phyloP scores from a whole-genome alignment of 225 moss, liverwort and hornwort species.

The Rhytidiadelphus loreus region DNA sequence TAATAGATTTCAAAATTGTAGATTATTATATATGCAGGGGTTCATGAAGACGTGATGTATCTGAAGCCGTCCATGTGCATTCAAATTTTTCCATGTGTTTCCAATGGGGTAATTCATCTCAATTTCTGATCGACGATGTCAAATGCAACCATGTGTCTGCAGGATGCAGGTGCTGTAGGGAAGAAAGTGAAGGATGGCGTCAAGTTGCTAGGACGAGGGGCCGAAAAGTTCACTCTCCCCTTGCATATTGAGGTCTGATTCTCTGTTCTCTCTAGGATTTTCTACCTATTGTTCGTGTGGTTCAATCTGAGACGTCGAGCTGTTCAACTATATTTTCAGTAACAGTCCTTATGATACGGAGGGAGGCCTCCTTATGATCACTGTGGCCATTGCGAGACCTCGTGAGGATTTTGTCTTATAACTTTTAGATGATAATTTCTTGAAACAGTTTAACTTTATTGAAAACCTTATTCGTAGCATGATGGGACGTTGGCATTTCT shows the following conservation, averaged over 20 bases:
- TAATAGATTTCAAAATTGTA: neutral
- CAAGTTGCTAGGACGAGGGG: conserved; percentile 82
- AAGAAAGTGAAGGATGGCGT: conserved; percentile 89
- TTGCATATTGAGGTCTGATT: conserved; percentile 76
- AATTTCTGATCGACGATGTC: neutral
- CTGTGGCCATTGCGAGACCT: neutral
- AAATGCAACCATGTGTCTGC: neutral
- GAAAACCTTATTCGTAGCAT: neutral
- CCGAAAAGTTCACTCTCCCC: conserved; percentile 65
- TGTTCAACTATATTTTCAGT: neutral
- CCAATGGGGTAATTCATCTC: neutral
- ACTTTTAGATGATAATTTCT: neutral
- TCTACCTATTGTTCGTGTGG: neutral
- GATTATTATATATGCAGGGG: neutral
- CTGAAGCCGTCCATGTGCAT: neutral
- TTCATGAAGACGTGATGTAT: neutral
- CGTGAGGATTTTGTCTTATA: neutral
- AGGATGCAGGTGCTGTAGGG: conserved; percentile 91
- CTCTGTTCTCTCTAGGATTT: neutral
- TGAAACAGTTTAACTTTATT: neutral
- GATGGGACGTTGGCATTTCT: neutral
- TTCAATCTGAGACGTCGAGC: neutral
- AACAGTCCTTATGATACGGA: neutral
- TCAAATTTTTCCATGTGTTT: neutral
- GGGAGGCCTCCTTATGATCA: neutral